These are phyloP conservation scores for Beauveria varroae DNA, from an alignment of 2,329 filamentous ascomycete species.

Conservation along the genomic window DNA sequence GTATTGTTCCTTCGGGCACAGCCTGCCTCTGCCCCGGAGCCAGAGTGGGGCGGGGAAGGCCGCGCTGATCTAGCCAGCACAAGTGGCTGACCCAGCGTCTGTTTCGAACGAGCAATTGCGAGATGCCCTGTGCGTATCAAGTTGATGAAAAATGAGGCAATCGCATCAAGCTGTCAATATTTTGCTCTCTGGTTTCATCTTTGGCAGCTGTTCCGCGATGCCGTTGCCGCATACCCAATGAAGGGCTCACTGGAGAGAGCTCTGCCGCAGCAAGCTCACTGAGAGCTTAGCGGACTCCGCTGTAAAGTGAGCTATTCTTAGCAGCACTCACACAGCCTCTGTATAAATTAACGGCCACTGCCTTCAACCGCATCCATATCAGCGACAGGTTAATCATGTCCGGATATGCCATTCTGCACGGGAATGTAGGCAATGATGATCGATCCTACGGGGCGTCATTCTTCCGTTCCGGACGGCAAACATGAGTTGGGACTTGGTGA, in stretches of 20 bases:
- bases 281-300: neutral
- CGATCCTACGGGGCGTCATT: no score
- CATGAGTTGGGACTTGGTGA: no score
- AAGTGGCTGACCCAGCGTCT: constrained; percentile 4
- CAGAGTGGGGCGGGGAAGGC: neutral
- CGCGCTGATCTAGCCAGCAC: no score
- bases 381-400: no score
- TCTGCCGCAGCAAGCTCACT: neutral
- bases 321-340: neutral
- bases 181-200: neutral
- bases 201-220: no score
- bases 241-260: neutral
- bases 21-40: neutral
- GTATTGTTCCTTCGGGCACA: neutral
- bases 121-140: neutral
- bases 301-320: constrained; percentile 2
- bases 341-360: neutral
- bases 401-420: no score
- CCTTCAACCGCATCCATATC: no score
- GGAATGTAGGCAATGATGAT: no score
- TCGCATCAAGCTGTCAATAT: neutral
- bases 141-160: neutral
- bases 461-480: no score
- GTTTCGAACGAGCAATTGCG: neutral
- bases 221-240: neutral